phyloP scores from a whole-genome alignment of 139 green algal species.

The Micromonas commoda region DNA sequence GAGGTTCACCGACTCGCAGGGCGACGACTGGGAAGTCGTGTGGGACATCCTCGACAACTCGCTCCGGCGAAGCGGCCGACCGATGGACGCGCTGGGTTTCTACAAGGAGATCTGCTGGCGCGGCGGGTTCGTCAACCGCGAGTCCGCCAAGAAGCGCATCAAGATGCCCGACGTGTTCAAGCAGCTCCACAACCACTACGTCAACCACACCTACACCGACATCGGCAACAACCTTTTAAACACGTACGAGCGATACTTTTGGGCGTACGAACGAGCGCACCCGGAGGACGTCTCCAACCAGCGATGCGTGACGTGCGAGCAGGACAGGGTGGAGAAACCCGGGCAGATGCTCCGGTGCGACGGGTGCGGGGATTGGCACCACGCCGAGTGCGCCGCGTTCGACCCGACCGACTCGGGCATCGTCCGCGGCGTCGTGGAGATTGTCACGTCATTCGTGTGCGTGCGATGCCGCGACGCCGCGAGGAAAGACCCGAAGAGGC shows the following conservation, averaged over 20 bases:
- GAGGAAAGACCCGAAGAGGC: too few species aligned
- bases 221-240: constrained; percentile 7
- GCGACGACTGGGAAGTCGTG: neutral
- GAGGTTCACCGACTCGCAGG: neutral
- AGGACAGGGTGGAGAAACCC: neutral
- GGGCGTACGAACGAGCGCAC: neutral
- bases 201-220: constrained; percentile 7
- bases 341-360: neutral
- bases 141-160: neutral
- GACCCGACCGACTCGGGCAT: neutral
- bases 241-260: constrained; percentile 19
- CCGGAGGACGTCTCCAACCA: neutral
- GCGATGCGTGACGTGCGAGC: neutral
- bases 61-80: neutral
- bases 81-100: constrained; percentile 1
- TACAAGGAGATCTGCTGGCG: neutral
- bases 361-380: neutral
- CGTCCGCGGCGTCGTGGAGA: neutral
- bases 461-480: neutral
- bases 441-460: neutral
- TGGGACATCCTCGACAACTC: constrained; percentile 2
- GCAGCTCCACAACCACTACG: constrained; percentile 8
- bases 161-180: constrained; percentile 2
- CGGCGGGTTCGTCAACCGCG: neutral
- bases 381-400: neutral